Evolutionary conservation across 495 filamentous ascomycete species (phyloP), one percentile per base, ranked within the genome.

Genomic region (Cladorrhinum samala): DNA sequence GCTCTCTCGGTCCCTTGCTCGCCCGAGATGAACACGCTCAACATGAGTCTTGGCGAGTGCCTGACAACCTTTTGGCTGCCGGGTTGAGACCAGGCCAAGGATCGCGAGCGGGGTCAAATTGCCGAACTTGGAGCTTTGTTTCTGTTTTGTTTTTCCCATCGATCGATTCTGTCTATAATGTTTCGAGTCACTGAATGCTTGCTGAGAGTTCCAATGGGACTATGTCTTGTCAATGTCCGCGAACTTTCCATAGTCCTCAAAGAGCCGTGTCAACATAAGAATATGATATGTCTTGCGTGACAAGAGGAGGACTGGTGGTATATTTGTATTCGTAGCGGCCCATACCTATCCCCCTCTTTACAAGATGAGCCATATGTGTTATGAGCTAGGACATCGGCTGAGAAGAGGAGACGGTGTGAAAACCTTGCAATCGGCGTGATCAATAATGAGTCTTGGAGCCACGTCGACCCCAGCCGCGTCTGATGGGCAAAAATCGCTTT

Each of bases 391-490:
- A 23, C 1, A 47, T n/a, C 17, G 20, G 45, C 30, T n/a, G 20
- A 33, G 45, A 47, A 5, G 45, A 47, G 45, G 45, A 47, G 24
- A 30, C n/a, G n/a, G 5, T 20, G 20, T 47, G 25, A 47, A 47
- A 47, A 47, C 24, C 17, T 11, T 47, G 21, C 45, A 47, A n/a
- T 20, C 21, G 24, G 45, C 45, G 45, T 47, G 45, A 47, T 47
- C 20, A 9, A n/a, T n/a, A n/a, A n/a, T n/a, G n/a, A n/a, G n/a
- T n/a, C n/a, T n/a, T n/a, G n/a, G n/a, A n/a, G 27, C 27, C 27
- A 33, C 11, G 5, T 33, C 27, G 6, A 33, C 6, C 27, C 5
- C 11, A 14, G 39, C 39, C 39, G 4, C 39, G 39, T 41, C n/a
- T n/a, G n/a, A n/a, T n/a, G n/a, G n/a, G n/a, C n/a, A n/a, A n/a